Evolutionary conservation across 805 yeast species (phyloP), one percentile per base, ranked within the genome.

Genomic region (Maudiozyma turicensis): DNA sequence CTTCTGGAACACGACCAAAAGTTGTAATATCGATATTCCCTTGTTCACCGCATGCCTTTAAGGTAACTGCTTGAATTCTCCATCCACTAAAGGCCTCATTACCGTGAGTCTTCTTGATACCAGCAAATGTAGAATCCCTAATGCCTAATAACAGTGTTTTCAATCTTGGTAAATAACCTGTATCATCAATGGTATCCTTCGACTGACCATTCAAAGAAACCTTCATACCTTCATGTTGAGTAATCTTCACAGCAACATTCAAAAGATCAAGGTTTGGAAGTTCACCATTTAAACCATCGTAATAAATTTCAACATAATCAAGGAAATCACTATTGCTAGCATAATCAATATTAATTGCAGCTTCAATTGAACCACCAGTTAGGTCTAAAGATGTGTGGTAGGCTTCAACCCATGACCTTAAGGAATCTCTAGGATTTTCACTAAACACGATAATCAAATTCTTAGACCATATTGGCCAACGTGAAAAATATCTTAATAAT

Each of bases 391-490:
- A 71, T 0, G 86, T 81, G 60, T 93, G 98, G 65, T 93, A 93
- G 0, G 95, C 96, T 51, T 85, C 87, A 8, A 91, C 96, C 98
- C 98, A 93, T 3, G 81, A 70, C 50, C 95, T 72, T 50, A 91
- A 70, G 1, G 93, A 79, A 32, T 72, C 70, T 43, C 77, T 77
- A 0, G 84, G 79, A 59, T 89, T 80, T 46, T 81, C 79, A 3
- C 96, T 89, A 46, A 88, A 76, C 30, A 90, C 95, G 41, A 93
- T 70, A 30, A 93, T 85, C 54, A 93, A 82, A 61, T 90, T 95
- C 62, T 93, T 93, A 26, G 96, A 87, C 99, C 98, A 93, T 9
- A 93, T 78, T 7, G 95, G 84, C 85, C 95, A 81, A 55, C 88
- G 74, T 41, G 81, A 75, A 64, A 91, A 85, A 68, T 84, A 91